These are phyloP conservation scores for Cruciata laevipes DNA, from an alignment of 257 asterid species.

Conservation along the genomic window DNA sequence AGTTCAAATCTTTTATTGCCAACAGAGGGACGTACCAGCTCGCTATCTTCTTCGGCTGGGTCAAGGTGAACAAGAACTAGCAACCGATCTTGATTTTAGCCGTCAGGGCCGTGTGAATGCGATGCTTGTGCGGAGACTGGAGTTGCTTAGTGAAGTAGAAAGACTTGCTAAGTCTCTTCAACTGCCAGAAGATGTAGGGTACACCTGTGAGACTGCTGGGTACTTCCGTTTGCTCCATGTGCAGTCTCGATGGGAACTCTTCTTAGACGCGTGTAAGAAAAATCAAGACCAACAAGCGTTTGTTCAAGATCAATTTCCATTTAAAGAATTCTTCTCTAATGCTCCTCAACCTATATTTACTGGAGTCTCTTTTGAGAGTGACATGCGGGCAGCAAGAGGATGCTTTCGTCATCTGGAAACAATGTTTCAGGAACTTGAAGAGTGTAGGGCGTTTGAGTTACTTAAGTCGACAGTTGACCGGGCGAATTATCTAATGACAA, in stretches of 20 bases:
- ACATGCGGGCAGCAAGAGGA: slow-evolving; percentile 91
- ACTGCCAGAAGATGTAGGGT: slow-evolving; percentile 94
- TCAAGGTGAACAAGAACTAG: slow-evolving; percentile 99
- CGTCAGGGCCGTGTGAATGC: slow-evolving; percentile 99
- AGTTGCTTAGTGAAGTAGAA: slow-evolving; percentile 93
- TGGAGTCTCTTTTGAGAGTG: slow-evolving; percentile 69
- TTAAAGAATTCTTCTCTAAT: slow-evolving; percentile 79
- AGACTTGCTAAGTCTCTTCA: slow-evolving; percentile 86
- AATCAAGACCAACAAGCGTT: slow-evolving; percentile 62
- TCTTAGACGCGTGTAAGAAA: slow-evolving; percentile 68
- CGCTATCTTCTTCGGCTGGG: slow-evolving; percentile 98
- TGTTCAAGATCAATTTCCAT: slow-evolving; percentile 79
- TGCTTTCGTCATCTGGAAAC: slow-evolving; percentile 90
- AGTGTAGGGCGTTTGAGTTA: slow-evolving; percentile 95
- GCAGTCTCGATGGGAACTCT: slow-evolving; percentile 94
- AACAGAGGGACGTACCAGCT: slow-evolving; percentile 98
- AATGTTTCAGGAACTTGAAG: slow-evolving; percentile 97
- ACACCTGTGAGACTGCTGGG: slow-evolving; percentile 98
- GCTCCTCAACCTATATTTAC: slow-evolving; percentile 68
- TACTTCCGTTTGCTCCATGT: slow-evolving; percentile 98
- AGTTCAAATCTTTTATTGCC: background rate
- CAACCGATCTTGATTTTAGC: slow-evolving; percentile 96
- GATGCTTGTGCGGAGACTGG: slow-evolving; percentile 92
- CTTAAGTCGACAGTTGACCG: slow-evolving; percentile 95
- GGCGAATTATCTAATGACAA: slow-evolving; percentile 88